Evolutionary conservation across 129 eudicot species (phyloP).

Genomic region (Saposhnikovia divaricata): DNA sequence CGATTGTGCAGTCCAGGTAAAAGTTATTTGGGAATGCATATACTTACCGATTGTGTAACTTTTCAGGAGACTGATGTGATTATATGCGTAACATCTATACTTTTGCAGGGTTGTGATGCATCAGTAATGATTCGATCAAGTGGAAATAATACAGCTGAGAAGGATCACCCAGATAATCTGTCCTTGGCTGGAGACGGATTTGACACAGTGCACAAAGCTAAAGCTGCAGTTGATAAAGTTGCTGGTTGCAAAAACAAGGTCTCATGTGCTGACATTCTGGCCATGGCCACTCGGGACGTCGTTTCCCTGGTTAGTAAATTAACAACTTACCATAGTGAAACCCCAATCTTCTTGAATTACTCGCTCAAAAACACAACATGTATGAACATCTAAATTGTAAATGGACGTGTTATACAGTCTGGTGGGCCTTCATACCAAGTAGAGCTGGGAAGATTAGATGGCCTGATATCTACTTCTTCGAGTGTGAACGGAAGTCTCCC

Average conservation of each 20-base stretch:
- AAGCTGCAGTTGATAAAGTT: conserved; percentile 62
- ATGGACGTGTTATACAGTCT: conserved; percentile 32
- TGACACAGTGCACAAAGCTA: conserved; percentile 66
- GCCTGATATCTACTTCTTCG: conserved; percentile 56
- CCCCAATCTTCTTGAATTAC: background rate
- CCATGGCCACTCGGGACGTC: conserved; percentile 88
- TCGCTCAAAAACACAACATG: background rate
- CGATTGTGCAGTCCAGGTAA: conserved; percentile 74
- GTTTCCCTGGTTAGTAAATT: conserved; percentile 30
- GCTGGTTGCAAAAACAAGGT: conserved; percentile 61
- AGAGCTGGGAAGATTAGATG: conserved; percentile 81
- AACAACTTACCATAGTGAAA: background rate
- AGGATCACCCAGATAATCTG: conserved; percentile 63
- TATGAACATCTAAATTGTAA: background rate
- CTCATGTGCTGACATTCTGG: conserved; percentile 86
- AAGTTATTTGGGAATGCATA: background rate
- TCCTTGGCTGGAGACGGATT: conserved; percentile 89
- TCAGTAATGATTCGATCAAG: conserved; percentile 61
- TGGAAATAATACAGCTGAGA: conserved; percentile 49
- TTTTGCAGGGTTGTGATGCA: conserved; percentile 72
- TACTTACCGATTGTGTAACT: background rate
- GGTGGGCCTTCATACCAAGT: conserved; percentile 74
- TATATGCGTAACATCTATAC: background rate
- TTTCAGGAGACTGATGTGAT: background rate
- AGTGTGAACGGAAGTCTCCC: conserved; percentile 73